Evolutionary conservation across 257 asterid species (phyloP), one percentile per base, ranked within the genome.

Genomic region (Galeopsis tetrahit): DNA sequence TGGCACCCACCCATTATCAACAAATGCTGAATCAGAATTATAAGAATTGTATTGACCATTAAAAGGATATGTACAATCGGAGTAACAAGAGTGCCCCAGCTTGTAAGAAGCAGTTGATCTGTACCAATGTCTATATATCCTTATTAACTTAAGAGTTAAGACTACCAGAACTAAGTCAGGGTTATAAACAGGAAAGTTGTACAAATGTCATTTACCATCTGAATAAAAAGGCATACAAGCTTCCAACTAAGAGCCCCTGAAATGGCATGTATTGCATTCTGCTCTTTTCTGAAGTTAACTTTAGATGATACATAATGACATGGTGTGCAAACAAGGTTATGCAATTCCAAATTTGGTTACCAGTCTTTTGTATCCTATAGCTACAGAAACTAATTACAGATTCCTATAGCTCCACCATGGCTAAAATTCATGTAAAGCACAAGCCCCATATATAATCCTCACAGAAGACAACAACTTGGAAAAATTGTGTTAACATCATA

Each of bases 111-210:
- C 48, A 15, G 61, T 46, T 71, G 39, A 49, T 38, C 46, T 6
- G 13, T 9, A 46, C 10, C 15, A 11, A 48, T 34, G 14, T 62
- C 40, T 15, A 61, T 17, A 10, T 62, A 62, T 46, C 38, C 9
- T 2, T n/a, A n/a, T 52, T 33, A 65, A 64, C 42, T 63, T 57
- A 57, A 7, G 59, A 64, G 33, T 63, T 64, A 57, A 7, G 59
- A 36, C 52, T 56, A 64, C 44, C 33, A 10, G 10, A 39, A 52
- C 38, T 11, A 46, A 44, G 51, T 60, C 46, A 13, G 17, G 36
- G 10, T 36, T 34, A 58, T 17, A 14, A 21, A 7, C 21, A 57
- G 10, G 10, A 64, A 63, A 51, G 11, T 52, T 6, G 35, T 7
- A 53, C 14, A 17, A 64, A 7, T 63, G 46, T 43, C 35, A 2